A percentile compares a stretch with the other conserved stretches of the same genome.
Evolutionary conservation across 140 eudicot species (phyloP).

Genomic region (Cichorium intybus): DNA sequence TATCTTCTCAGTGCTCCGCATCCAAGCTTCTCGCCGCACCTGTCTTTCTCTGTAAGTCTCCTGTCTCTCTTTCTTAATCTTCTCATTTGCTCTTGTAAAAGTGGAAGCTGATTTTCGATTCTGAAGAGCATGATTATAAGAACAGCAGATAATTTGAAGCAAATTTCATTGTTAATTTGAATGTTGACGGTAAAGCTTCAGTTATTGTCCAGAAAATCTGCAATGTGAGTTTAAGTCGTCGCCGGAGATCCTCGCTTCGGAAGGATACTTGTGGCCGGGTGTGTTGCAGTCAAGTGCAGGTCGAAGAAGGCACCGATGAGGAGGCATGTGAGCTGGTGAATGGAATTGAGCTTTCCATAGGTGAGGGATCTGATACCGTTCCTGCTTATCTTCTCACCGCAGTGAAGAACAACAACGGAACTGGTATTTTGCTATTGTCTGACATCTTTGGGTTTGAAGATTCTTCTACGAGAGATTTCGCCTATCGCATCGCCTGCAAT

Average conservation of each 20-base stretch:
- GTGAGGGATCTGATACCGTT: conserved; percentile 61
- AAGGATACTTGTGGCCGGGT: conserved; percentile 10
- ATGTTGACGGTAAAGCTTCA: conserved; percentile 60
- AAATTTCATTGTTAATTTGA: conserved; percentile 15
- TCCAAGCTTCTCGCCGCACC: conserved; percentile 19
- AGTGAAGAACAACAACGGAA: conserved; percentile 85
- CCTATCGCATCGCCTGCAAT: conserved; percentile 91
- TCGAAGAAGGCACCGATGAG: conserved; percentile 46
- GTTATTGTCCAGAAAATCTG: conserved; percentile 59
- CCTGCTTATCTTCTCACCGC: conserved; percentile 65
- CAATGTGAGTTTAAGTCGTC: conserved; percentile 20
- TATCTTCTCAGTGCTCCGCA: conserved; percentile 12
- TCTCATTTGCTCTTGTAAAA: not conserved
- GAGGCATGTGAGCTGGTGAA: conserved; percentile 91
- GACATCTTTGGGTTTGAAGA: conserved; percentile 86
- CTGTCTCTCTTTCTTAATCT: conserved; percentile 3
- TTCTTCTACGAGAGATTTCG: conserved; percentile 67
- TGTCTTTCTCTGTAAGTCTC: conserved; percentile 29
- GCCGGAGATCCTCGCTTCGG: conserved; percentile 21
- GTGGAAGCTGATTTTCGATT: not conserved
- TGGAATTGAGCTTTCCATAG: conserved; percentile 69
- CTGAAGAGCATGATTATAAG: not conserved
- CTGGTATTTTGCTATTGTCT: conserved; percentile 74
- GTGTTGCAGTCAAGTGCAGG: conserved; percentile 41
- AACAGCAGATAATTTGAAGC: no score